Conservation (phyloP, 192 early-diverging fungal genomes). For the Dissophora globulifera region DNA sequence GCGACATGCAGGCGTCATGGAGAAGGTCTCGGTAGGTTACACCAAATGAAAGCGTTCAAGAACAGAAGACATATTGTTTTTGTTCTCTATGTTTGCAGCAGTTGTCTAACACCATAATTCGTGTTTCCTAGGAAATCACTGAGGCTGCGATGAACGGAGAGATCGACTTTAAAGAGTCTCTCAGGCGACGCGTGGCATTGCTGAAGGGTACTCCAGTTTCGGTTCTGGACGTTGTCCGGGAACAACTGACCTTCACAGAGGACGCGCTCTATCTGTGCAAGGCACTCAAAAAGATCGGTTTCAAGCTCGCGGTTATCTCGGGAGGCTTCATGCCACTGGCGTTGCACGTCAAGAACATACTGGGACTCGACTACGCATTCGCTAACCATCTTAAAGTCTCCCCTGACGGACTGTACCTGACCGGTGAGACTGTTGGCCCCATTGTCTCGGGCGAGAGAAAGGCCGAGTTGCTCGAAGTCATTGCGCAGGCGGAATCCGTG, state of each 20-base stretch:
- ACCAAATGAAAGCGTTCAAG: too few relatives aligned
- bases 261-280: slow-evolving; percentile 92
- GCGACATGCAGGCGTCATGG: slow-evolving; percentile 87
- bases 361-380: slow-evolving; percentile 97
- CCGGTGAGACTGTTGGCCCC: slow-evolving; percentile 89
- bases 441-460: slow-evolving; percentile 94
- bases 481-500: slow-evolving; percentile 93
- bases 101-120: too few relatives aligned
- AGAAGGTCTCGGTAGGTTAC: slow-evolving; percentile 86
- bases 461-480: slow-evolving; percentile 94
- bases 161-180: slow-evolving; percentile 96
- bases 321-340: slow-evolving; percentile 97
- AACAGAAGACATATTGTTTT: too few relatives aligned
- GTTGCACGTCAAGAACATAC: slow-evolving; percentile 86
- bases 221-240: slow-evolving; percentile 85
- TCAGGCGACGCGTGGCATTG: slow-evolving; percentile 85
- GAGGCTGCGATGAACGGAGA: slow-evolving; percentile 98
- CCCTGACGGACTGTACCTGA: slow-evolving; percentile 82
- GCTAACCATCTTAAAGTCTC: slow-evolving; percentile 93
- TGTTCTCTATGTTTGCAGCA: too few relatives aligned
- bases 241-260: slow-evolving; percentile 84
- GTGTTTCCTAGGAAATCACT: slow-evolving; percentile 89
- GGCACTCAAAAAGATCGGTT: slow-evolving; percentile 91
- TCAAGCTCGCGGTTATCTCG: slow-evolving; percentile 96
- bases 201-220: slow-evolving; percentile 85